These are phyloP conservation scores for Colletotrichum euphorbiae DNA, from an alignment of 2,329 filamentous ascomycete species.

Conservation along the genomic window DNA sequence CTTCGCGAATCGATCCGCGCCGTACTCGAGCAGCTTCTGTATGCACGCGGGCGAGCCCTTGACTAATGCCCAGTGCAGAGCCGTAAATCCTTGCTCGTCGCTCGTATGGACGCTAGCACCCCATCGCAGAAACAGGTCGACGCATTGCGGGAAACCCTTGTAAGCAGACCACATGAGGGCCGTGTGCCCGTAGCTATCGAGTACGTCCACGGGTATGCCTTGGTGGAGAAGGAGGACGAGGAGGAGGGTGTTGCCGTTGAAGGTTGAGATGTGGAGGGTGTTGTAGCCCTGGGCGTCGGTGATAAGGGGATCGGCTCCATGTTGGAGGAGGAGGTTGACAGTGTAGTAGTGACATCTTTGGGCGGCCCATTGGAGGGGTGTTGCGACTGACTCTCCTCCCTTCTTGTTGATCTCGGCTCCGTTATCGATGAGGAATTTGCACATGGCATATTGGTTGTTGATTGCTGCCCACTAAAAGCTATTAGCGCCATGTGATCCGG, in stretches of 20 bases:
- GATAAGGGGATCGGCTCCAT: constrained; percentile 91
- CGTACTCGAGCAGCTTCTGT: constrained; percentile 95
- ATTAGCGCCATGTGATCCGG: constrained; percentile 39
- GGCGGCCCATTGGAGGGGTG: constrained; percentile 95
- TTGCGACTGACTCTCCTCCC: constrained; percentile 94
- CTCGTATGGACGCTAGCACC: constrained; percentile 91
- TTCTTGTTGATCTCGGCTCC: constrained; percentile 95
- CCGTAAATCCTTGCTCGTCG: constrained; percentile 94
- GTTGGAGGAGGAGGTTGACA: constrained; percentile 89
- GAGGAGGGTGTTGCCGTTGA: constrained; percentile 94
- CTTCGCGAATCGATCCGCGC: constrained; percentile 90
- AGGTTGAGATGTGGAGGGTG: constrained; percentile 94
- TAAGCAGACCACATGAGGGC: constrained; percentile 99
- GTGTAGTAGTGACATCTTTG: constrained; percentile 97
- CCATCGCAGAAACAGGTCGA: constrained; percentile 93
- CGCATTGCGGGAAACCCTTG: constrained; percentile 92
- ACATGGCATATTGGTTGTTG: constrained; percentile 98
- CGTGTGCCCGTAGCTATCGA: constrained; percentile 91
- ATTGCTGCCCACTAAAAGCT: constrained; percentile 90
- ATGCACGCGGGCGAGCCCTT: constrained; percentile 92
- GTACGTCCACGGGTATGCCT: constrained; percentile 92
- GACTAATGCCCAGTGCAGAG: constrained; percentile 95
- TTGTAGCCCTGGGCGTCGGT: constrained; percentile 98
- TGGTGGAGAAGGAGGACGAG: constrained; percentile 92
- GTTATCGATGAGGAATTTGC: constrained; percentile 87